phyloP scores from a whole-genome alignment of 257 asterid species.

The Euphrasia confusa region DNA sequence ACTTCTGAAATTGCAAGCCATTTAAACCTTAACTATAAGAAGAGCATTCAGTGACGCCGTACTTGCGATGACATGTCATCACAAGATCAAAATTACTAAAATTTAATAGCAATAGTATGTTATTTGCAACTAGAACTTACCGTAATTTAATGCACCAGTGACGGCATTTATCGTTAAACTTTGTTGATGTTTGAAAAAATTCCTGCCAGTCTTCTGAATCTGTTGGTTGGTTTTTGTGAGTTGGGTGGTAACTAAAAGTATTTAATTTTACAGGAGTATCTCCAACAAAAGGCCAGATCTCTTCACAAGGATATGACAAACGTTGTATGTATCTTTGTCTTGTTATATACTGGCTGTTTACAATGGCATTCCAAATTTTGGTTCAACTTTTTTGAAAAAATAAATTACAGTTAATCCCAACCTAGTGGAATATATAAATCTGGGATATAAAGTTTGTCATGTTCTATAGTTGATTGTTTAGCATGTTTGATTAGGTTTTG shows the following conservation, averaged over 20 bases:
- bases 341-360: slow-evolving; percentile 1
- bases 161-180: not conserved
- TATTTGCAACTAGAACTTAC: not conserved
- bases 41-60: not conserved
- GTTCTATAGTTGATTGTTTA: not conserved
- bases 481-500: not conserved
- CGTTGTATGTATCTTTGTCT: slow-evolving; percentile 41
- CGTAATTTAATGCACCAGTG: not conserved
- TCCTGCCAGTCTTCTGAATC: not conserved
- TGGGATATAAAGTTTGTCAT: not conserved
- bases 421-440: slow-evolving; percentile 1
- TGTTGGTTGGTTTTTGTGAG: slow-evolving; percentile 2
- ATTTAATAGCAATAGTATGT: not conserved
- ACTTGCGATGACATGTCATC: not conserved
- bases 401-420: not conserved
- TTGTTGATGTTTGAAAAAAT: not conserved
- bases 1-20: no score
- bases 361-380: not conserved
- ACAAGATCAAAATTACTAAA: not conserved
- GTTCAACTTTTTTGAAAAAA: not conserved
- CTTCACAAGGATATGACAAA: slow-evolving; percentile 74
- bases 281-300: slow-evolving; percentile 62
- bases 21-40: no score
- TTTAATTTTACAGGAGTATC: slow-evolving; percentile 51
- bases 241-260: slow-evolving; percentile 11